Conservation (phyloP, 768 basidiomycete species). For the Suillus lakei region DNA sequence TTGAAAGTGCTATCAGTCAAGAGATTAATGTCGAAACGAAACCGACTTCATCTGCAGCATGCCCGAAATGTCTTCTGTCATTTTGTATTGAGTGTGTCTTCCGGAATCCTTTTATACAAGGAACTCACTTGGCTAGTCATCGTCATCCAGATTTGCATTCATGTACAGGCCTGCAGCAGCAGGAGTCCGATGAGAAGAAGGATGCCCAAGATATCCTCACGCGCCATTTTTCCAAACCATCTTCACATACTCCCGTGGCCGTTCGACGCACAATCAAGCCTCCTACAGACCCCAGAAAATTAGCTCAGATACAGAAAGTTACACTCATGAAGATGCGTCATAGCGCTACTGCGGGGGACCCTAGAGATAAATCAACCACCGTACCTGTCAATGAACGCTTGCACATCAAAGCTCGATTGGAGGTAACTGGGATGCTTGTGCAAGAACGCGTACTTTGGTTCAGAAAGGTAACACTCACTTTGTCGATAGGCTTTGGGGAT, state of each 20-base stretch:
- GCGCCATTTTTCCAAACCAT: conserved; percentile 49
- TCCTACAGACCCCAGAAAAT: conserved; percentile 56
- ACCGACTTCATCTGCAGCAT: conserved; percentile 37
- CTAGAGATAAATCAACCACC: conserved; percentile 52
- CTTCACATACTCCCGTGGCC: conserved; percentile 31
- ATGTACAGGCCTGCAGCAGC: conserved; percentile 42
- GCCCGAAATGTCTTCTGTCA: conserved; percentile 54
- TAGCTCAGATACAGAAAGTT: conserved; percentile 58
- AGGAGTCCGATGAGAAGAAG: conserved; percentile 41
- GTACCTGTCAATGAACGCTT: conserved; percentile 60
- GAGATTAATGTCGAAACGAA: conserved; percentile 18
- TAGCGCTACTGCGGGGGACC: conserved; percentile 64
- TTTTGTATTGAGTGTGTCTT: conserved; percentile 67
- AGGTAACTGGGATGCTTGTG: conserved; percentile 29
- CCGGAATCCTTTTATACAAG: conserved; percentile 6
- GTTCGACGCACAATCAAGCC: conserved; percentile 34
- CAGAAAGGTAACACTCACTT: conserved; percentile 54
- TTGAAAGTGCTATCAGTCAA: conserved; percentile 44
- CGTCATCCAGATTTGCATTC: conserved; percentile 66
- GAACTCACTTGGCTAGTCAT: conserved; percentile 50
- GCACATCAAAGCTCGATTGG: conserved; percentile 52
- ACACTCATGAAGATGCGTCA: conserved; percentile 80
- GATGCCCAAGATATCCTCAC: conserved; percentile 57
- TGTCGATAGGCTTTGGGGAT: conserved; percentile 13
- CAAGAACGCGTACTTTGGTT: conserved; percentile 68